These are phyloP conservation scores for Symmetrospora coprosmae DNA, from an alignment of 768 basidiomycete species.

Conservation along the genomic window DNA sequence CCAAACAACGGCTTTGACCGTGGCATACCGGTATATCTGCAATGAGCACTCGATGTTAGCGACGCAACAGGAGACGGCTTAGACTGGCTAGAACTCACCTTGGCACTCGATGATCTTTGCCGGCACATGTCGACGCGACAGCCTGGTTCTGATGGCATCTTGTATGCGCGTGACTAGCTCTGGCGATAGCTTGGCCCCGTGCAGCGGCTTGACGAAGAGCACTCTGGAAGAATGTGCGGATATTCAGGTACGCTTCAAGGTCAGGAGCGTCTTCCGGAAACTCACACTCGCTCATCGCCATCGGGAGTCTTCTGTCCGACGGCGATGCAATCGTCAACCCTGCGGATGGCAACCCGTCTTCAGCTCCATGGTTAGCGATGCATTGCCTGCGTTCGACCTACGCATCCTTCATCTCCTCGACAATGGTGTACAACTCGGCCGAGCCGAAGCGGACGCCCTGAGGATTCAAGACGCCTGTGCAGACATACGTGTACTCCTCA, in stretches of 20 bases:
- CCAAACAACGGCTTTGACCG: too few relatives aligned
- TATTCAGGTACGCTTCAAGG: background rate
- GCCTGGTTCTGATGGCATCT: slow-evolving; percentile 20
- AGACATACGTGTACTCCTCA: too few relatives aligned
- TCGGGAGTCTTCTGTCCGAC: slow-evolving; percentile 31
- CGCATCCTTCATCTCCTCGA: slow-evolving; percentile 30
- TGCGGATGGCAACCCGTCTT: background rate
- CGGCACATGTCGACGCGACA: slow-evolving; percentile 30
- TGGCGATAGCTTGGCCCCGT: slow-evolving; percentile 12
- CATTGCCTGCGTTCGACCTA: background rate
- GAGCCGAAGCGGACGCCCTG: slow-evolving; percentile 31
- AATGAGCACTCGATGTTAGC: background rate
- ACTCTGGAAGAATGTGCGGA: too few relatives aligned
- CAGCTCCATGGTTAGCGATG: background rate
- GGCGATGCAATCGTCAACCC: slow-evolving; percentile 31
- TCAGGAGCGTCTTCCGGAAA: background rate
- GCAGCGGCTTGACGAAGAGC: slow-evolving; percentile 31
- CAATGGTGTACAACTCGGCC: slow-evolving; percentile 24
- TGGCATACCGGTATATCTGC: slow-evolving; percentile 5
- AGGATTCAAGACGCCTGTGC: slow-evolving; percentile 27
- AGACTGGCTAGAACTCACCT: background rate
- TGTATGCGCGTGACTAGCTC: slow-evolving; percentile 25
- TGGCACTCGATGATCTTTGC: slow-evolving; percentile 27
- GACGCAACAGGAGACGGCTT: background rate
- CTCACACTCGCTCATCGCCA: slow-evolving; percentile 32